These are phyloP conservation scores for Umbilicus rupestris DNA, from an alignment of 164 flowering plant species.

Conservation along the genomic window DNA sequence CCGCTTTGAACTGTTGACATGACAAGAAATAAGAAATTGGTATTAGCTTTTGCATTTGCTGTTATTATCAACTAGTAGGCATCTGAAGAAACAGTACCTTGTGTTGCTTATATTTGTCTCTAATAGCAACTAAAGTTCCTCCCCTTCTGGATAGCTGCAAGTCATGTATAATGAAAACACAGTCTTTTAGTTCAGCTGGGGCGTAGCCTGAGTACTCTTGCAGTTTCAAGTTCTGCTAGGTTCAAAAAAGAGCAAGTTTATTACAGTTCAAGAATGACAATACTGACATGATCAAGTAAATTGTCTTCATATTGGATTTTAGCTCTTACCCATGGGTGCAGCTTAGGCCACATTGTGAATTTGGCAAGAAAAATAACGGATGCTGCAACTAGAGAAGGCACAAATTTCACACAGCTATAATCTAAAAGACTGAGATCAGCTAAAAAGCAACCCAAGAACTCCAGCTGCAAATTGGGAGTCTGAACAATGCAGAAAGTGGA, in stretches of 20 bases:
- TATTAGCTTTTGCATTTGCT: background rate
- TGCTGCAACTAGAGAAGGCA: constrained; percentile 78
- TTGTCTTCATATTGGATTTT: background rate
- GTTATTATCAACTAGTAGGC: background rate
- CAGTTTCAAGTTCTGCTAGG: constrained; percentile 20
- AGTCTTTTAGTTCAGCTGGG: constrained; percentile 29
- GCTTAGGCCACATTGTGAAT: constrained; percentile 22
- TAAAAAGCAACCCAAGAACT: constrained; percentile 65
- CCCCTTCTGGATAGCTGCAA: constrained; percentile 25
- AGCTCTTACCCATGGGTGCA: constrained; percentile 35
- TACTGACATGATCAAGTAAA: background rate
- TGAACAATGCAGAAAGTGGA: constrained; percentile 19
- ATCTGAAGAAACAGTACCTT: constrained; percentile 19
- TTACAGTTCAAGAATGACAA: background rate
- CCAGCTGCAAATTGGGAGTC: constrained; percentile 46
- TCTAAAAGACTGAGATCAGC: constrained; percentile 78
- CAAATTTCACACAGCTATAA: constrained; percentile 47
- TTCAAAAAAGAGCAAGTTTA: background rate
- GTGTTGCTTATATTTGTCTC: constrained; percentile 39
- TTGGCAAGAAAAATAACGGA: constrained; percentile 42
- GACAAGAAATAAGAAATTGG: background rate
- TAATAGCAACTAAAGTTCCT: constrained; percentile 21
- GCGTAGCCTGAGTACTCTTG: constrained; percentile 21
- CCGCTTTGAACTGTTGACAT: constrained; percentile 29
- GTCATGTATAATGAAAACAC: constrained; percentile 27